phyloP scores from a whole-genome alignment of 306 rosid genomes.

The Psophocarpus tetragonolobus region DNA sequence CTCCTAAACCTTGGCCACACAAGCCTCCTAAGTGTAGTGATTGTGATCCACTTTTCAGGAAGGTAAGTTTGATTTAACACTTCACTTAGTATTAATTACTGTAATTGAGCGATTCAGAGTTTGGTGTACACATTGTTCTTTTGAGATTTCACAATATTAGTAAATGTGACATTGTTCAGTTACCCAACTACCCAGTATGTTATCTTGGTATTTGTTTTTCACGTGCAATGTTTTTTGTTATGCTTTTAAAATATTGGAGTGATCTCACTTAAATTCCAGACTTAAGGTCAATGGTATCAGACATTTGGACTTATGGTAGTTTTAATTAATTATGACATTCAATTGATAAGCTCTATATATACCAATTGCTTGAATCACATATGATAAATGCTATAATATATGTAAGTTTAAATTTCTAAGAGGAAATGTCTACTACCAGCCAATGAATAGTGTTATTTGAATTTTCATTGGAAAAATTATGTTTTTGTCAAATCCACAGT shows the following conservation, averaged over 20 bases:
- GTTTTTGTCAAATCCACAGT: constrained; percentile 19
- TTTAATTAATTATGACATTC: background rate
- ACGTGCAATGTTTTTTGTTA: background rate
- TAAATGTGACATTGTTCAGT: constrained; percentile 1
- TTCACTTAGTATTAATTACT: constrained; percentile 10
- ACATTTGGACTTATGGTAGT: constrained; percentile 14
- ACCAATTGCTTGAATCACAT: background rate
- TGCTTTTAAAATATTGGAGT: background rate
- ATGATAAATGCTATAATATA: background rate
- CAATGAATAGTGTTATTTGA: constrained; percentile 15
- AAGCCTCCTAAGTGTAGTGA: constrained; percentile 94
- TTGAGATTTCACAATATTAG: background rate
- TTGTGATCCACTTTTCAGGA: constrained; percentile 88
- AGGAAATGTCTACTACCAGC: constrained; percentile 19
- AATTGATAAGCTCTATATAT: background rate
- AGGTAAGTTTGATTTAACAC: constrained; percentile 49
- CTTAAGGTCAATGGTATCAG: background rate
- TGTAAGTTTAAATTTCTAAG: constrained; percentile 2
- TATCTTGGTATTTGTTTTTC: constrained; percentile 4
- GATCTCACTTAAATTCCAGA: background rate
- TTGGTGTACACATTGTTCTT: constrained; percentile 9
- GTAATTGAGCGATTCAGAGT: constrained; percentile 1
- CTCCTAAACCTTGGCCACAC: constrained; percentile 84
- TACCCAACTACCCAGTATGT: background rate
- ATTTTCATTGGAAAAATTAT: constrained; percentile 2